Base-by-base conservation (phyloP, 163 green algal species). In the Prototheca stagnorum region DNA sequence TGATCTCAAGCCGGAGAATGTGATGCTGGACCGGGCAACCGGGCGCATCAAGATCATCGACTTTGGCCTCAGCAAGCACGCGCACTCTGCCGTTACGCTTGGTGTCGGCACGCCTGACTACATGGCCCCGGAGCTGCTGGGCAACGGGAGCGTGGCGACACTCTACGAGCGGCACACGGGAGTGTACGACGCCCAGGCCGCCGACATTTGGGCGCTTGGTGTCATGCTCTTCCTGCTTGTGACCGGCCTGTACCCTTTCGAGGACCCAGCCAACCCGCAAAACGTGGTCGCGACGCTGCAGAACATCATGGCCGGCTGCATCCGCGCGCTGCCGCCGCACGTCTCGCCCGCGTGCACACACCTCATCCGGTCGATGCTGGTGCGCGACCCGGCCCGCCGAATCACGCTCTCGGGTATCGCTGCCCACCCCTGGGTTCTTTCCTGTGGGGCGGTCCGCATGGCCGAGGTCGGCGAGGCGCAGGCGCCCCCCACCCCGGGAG, bases 1-100 rank as follows among this genome's bases (percentile, higher is more conserved):
- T 4, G 82, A 92, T 56, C 68, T 92, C 47, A 93, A 93, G 57
- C 77, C 81, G 4, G 82, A 92, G 58, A 92, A 92, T 54, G 80
- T 65, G 59, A 84, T 88, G 68, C 62, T 90, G 39, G 73, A 86
- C 39, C 45, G 59, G 0, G 29, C 26, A 40, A 79, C 62, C 3
- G 53, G 77, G 27, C 46, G 63, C 12, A 50, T 88, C 15, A 84
- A 84, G 58, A 63, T 92, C 17, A 90, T 93, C 39, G 82, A 93
- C 57, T 92, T 92, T 63, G 81, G 82, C 7, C 62, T 93, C 9
- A 65, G 49, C 49, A 88, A 87, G 65, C 72, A 79, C 47, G 43
- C 86, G 36, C 64, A 81, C 16, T 74, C 47, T 1, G 82, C 73
- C 6, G 57, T 71, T 2, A 93, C 81, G 0, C 61, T 90, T 4